A percentile compares a stretch with the other conserved stretches of the same genome.
phyloP scores from a whole-genome alignment of 1,284 basidiomycete genomes.

The Paramarasmius palmivorus region DNA sequence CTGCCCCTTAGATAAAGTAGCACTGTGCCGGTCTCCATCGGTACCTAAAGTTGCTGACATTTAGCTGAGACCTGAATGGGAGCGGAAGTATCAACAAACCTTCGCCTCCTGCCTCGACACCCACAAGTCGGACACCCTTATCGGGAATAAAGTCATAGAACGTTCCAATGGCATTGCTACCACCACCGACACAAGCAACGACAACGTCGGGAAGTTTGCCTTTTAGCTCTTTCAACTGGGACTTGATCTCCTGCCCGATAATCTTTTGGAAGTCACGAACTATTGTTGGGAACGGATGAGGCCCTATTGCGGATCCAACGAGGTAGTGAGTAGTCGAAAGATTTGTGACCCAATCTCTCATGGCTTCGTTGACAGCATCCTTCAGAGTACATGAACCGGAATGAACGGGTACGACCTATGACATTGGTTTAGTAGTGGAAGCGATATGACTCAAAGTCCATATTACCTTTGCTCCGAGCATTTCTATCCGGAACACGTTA shows the following conservation, averaged over 20 bases:
- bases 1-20: conserved; percentile 87
- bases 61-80: conserved; percentile 1
- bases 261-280: conserved; percentile 98
- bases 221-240: conserved; percentile 72
- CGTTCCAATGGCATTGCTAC: conserved; percentile 95
- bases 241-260: conserved; percentile 94
- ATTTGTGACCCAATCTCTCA: conserved; percentile 99
- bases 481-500: conserved; percentile 97
- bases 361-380: conserved; percentile 96
- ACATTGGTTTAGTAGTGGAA: conserved; percentile 8
- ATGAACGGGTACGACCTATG: conserved; percentile 87
- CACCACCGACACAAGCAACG: conserved; percentile 97
- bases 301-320: conserved; percentile 96
- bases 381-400: conserved; percentile 96
- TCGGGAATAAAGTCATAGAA: conserved; percentile 95
- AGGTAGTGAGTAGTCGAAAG: conserved; percentile 93
- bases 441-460: neutral
- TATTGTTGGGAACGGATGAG: conserved; percentile 98
- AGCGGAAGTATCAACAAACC: conserved; percentile 49
- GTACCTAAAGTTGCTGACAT: conserved; percentile 49
- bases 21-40: conserved; percentile 86
- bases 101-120: conserved; percentile 96
- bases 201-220: conserved; percentile 93
- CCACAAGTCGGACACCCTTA: conserved; percentile 79
- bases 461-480: conserved; percentile 90